Base-by-base conservation (phyloP, 2,329 filamentous ascomycete genomes). In the Helotiales sp. region DNA sequence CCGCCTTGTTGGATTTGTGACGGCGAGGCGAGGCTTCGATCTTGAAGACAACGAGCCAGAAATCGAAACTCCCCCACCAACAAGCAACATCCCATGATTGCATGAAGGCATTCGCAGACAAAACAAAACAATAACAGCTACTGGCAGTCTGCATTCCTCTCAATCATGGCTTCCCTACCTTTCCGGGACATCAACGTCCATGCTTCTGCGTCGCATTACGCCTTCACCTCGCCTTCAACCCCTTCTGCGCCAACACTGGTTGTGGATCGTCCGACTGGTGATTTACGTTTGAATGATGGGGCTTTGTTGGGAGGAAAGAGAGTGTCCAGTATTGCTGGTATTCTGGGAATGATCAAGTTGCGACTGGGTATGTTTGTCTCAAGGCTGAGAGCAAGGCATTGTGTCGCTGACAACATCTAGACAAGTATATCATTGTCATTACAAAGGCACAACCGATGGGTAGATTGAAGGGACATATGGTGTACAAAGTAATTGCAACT, bases 131-230 rank as follows among this genome's bases (percentile, higher is more conserved):
- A 30, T 24, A 28, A 10, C 49, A 24, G 26, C 40, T 59, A 45
- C 40, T 43, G 45, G 13, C 32, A 17, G 10, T 34, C 47, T 49
- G 20, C 10, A 28, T 22, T 20, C 8, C 57, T 61, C 32, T 34
- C 68, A 72, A 75, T 65, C 63, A 88, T 86, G 85, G 82, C 81
- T 71, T 79, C 81, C 63, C 82, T 90, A 64, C 96, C 95, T 24
- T 99, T 94, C 81, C 89, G 95, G 78, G 96, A 99, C 84, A 96
- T 98, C 84, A 99, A 98, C 80, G 89, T 99, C 79, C 93, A 97
- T 80, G 92, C 93, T 72, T 93, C 95, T 61, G 86, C 92, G 75
- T 93, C 95, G 75, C 91, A 96, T 78, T 99, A 99, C 84, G 93
- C 93, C 75, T 99, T 99, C 81, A 94, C 93, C 45, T 99, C 96